Evolutionary conservation across 371 early-diverging fungal species (phyloP), one percentile per base, ranked within the genome.

Genomic region (Actinomortierella ambigua): DNA sequence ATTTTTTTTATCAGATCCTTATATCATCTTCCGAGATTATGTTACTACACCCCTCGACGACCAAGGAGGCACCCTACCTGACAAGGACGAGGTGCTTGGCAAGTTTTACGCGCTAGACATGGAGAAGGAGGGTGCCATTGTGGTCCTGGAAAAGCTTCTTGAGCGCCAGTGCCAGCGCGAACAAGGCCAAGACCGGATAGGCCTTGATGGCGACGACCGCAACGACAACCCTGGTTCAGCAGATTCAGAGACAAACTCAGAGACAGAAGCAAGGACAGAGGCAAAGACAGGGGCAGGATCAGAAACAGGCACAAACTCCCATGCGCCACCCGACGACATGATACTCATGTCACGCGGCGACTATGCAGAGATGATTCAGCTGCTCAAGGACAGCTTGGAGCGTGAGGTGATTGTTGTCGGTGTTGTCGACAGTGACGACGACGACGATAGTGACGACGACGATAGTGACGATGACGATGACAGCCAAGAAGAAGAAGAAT

Each of bases 41-140:
- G 67, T 73, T 1, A 57, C 41, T 9, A 54, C 67, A 9, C 41
- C 53, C 23, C 56, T 50, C 41, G 59, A 51, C 14, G 55, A 23
- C 13, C 23, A 46, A 1, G 44, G 40, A 9, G 34, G 34, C 11
- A 13, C n/a, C n/a, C 46, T 73, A 11, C 67, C 73, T 15, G 73
- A 73, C 52, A 66, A 54, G 47, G 73, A 73, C 0, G 73, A 73
- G n/a, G 73, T 73, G 0, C 57, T 73, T 7, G 73, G 73, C 13
- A 50, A 53, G 29, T 73, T 55, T 24, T 73, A 73, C 49, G 66
- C 67, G 4, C 23, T 73, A 11, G 73, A 73, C 50, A 29, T 73
- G 18, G 73, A 73, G 51, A 73, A 73, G 43, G 73, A 67, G 50
- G 73, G 73, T 1, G 73, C 73, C 17, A 73, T 73, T 39, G 53